Percentiles rank a stretch among this genome's conserved stretches.
Evolutionary conservation across 176 grass and related monocot species (phyloP).

Genomic region (Hyparrhenia diplandra): DNA sequence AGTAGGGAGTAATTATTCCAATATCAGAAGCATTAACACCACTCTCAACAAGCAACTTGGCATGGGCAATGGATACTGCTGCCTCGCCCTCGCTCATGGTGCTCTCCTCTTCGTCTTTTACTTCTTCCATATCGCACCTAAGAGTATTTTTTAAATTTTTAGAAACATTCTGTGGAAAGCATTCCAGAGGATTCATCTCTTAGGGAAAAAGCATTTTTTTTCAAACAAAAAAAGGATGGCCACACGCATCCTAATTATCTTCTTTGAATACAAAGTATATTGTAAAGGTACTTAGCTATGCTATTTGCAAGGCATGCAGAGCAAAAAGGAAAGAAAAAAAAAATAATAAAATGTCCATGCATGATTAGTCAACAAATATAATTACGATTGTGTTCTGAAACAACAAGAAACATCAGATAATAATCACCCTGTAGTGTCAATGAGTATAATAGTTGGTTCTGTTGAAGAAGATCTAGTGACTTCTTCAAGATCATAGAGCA

Average conservation of each 20-base stretch:
- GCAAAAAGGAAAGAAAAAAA: background rate
- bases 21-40: constrained; percentile 82
- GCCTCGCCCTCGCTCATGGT: constrained; percentile 94
- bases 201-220: background rate
- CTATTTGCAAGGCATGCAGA: background rate
- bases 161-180: constrained; percentile 12
- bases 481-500: constrained; percentile 82
- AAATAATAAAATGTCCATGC: background rate
- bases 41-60: constrained; percentile 84
- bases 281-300: constrained; percentile 2
- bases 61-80: constrained; percentile 75
- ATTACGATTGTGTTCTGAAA: background rate
- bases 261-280: background rate
- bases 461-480: constrained; percentile 77
- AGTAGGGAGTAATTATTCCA: constrained; percentile 93
- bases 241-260: background rate
- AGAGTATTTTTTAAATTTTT: background rate
- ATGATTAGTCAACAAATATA: background rate
- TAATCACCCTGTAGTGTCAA: constrained; percentile 87
- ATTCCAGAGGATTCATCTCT: constrained; percentile 12
- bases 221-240: constrained; percentile 7
- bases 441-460: constrained; percentile 88
- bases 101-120: constrained; percentile 97
- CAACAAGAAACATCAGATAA: constrained; percentile 18
- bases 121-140: constrained; percentile 99